A percentile compares a stretch with the other conserved stretches of the same genome.
Conservation (phyloP, 2,329 filamentous ascomycete species). For the Didymella pomorum region DNA sequence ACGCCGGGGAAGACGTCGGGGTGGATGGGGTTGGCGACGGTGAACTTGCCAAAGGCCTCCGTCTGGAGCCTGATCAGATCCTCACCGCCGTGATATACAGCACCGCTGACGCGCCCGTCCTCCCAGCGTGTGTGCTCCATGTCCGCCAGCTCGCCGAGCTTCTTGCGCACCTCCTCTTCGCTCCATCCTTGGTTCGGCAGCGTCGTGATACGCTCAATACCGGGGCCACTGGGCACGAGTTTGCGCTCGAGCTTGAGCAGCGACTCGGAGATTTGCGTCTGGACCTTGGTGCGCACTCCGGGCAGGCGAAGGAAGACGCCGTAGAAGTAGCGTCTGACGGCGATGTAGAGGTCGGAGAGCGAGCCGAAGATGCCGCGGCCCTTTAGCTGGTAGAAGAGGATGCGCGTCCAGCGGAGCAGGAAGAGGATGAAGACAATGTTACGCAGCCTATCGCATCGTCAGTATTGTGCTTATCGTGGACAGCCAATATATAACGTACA, state of each 20-base stretch:
- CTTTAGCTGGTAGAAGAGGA: slow-evolving; percentile 81
- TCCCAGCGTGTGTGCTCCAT: slow-evolving; percentile 98
- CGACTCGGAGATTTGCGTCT: slow-evolving; percentile 82
- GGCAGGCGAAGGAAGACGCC: slow-evolving; percentile 86
- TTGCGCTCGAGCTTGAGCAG: slow-evolving; percentile 83
- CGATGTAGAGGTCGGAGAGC: slow-evolving; percentile 74
- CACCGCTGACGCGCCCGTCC: slow-evolving; percentile 91
- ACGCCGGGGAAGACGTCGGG: slow-evolving; percentile 98
- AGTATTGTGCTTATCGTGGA: neutral
- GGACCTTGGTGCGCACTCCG: slow-evolving; percentile 84
- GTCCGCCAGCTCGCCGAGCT: slow-evolving; percentile 78
- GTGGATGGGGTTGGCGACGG: slow-evolving; percentile 95
- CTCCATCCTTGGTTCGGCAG: slow-evolving; percentile 87
- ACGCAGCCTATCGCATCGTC: slow-evolving; percentile 66
- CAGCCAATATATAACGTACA: slow-evolving; percentile 65
- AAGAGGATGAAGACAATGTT: slow-evolving; percentile 92
- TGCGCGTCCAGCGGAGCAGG: slow-evolving; percentile 81
- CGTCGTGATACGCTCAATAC: slow-evolving; percentile 74
- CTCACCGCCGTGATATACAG: slow-evolving; percentile 93
- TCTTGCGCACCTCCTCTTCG: slow-evolving; percentile 77
- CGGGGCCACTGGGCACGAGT: slow-evolving; percentile 76
- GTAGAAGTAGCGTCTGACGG: slow-evolving; percentile 77
- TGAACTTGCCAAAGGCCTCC: slow-evolving; percentile 92
- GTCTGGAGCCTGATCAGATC: slow-evolving; percentile 84
- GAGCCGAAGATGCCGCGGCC: slow-evolving; percentile 88